Evolutionary conservation across 2,329 filamentous ascomycete genomes (phyloP), one percentile per base, ranked within the genome.

Genomic region (Aureobasidium subglaciale): DNA sequence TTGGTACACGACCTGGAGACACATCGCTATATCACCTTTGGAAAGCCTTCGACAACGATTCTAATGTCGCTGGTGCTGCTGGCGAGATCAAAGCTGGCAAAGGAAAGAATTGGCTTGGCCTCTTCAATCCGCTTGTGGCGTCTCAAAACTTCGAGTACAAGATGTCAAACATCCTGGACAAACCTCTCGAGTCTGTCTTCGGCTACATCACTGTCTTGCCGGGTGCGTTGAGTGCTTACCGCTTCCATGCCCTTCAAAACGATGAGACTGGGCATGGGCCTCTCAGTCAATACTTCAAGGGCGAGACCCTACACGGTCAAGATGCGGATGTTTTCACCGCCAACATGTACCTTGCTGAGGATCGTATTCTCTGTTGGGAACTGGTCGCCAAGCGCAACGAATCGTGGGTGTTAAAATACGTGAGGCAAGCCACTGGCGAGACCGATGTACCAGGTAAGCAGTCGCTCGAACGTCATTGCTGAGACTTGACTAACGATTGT

Each of bases 111-210:
- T 91, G 90, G 67, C 76, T 84, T 5, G 90, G 92, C 60, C 78
- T 99, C 15, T 76, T 99, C 42, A 99, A 99, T 65, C 93, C 93
- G 0, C 78, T 99, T 5, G 92, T 99, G 15, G 93, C 93, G 0
- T 95, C 90, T 42, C 93, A 99, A 66, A 99, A 99, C 69, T 99
- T 99, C 63, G 93, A 99, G 75, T 99, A 99, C 78, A 99, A 99
- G 73, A 96, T 99, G 90, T 96, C 90, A 37, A 99, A 99, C 65
- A 99, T 99, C 65, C 78, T 99, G 24, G 93, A 99, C 70, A 99
- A 99, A 71, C 93, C 93, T 0, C 77, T 99, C 2, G 93, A 99
- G 70, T 96, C 90, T 0, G 92, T 96, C 0, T 99, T 99, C 69
- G 93, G 93, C 2, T 99, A 97, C 68, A 99, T 99, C 63, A 97